Evolutionary conservation across 225 moss, liverwort and hornwort species (phyloP).

Genomic region (Antitrichia curtipendula): DNA sequence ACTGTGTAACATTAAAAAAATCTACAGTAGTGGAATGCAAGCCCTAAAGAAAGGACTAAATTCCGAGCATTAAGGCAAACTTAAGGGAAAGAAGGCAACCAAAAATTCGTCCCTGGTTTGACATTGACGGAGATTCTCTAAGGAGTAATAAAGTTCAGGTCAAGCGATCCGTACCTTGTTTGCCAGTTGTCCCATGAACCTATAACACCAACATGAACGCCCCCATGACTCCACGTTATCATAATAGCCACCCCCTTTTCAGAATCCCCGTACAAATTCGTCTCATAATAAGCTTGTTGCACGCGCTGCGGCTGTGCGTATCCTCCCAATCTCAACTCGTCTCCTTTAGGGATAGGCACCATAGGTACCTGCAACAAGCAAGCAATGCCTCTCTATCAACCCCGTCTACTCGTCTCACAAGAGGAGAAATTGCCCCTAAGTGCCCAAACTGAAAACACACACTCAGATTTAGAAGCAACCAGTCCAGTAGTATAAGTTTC

Average conservation of each 20-base stretch:
- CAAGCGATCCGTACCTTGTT: constrained; percentile 36
- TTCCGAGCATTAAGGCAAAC: background rate
- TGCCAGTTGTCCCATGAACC: constrained; percentile 99
- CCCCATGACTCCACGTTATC: constrained; percentile 94
- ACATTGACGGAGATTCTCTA: background rate
- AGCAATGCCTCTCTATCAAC: background rate
- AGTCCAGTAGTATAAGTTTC: background rate
- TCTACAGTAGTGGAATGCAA: background rate
- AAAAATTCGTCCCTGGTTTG: background rate
- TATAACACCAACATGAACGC: constrained; percentile 66
- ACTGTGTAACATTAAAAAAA: background rate
- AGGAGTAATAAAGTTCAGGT: background rate
- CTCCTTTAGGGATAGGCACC: constrained; percentile 74
- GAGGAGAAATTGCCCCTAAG: background rate
- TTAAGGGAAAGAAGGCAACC: background rate
- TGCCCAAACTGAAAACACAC: background rate
- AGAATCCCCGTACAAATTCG: constrained; percentile 39
- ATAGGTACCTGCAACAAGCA: constrained; percentile 61
- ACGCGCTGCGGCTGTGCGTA: constrained; percentile 25
- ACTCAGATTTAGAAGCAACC: background rate
- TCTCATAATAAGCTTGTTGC: constrained; percentile 34
- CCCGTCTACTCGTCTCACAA: background rate
- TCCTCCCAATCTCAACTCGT: constrained; percentile 61
- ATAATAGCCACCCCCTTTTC: constrained; percentile 62
- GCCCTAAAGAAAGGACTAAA: background rate